These are phyloP conservation scores for Phytophthora quininea DNA, from an alignment of 352 stramenopile species.

Conservation along the genomic window DNA sequence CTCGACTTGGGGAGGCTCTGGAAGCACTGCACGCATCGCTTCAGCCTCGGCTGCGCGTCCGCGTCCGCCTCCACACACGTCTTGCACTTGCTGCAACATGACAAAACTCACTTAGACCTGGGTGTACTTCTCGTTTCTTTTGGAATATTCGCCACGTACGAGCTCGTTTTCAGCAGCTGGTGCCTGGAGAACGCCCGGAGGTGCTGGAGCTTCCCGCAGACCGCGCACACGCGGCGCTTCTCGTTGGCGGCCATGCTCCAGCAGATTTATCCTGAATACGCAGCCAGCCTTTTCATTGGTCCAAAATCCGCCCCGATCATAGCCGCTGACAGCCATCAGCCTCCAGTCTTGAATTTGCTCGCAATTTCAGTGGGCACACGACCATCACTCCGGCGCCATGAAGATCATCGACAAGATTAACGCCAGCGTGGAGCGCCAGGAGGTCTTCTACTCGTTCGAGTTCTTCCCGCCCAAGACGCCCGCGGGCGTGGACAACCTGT, in stretches of 20 bases:
- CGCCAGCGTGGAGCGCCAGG: slow-evolving; percentile 74
- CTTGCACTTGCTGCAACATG: slow-evolving; percentile 58
- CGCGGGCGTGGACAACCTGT: slow-evolving; percentile 96
- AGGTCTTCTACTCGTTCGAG: slow-evolving; percentile 97
- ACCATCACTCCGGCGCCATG: slow-evolving; percentile 38
- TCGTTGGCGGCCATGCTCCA: slow-evolving; percentile 18
- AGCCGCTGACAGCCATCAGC: slow-evolving; percentile 25
- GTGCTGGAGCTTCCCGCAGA: slow-evolving; percentile 31
- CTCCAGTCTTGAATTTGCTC: slow-evolving; percentile 21
- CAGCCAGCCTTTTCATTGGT: background rate
- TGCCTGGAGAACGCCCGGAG: slow-evolving; percentile 47
- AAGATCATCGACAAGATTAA: slow-evolving; percentile 92
- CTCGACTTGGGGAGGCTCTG: slow-evolving; percentile 56
- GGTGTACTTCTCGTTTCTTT: background rate
- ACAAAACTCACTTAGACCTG: background rate
- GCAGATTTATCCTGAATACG: slow-evolving; percentile 11
- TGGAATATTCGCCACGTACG: slow-evolving; percentile 39
- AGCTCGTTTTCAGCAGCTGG: slow-evolving; percentile 47
- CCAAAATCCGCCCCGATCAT: slow-evolving; percentile 5
- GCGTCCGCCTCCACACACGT: slow-evolving; percentile 44
- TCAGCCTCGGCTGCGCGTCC: slow-evolving; percentile 39
- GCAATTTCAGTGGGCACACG: slow-evolving; percentile 1
- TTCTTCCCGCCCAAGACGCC: slow-evolving; percentile 99
- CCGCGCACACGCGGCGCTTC: slow-evolving; percentile 24
- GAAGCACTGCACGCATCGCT: slow-evolving; percentile 81